These are phyloP conservation scores for Paramecium octaurelia DNA, from an alignment of 73 alveolate genomes.

Conservation along the genomic window DNA sequence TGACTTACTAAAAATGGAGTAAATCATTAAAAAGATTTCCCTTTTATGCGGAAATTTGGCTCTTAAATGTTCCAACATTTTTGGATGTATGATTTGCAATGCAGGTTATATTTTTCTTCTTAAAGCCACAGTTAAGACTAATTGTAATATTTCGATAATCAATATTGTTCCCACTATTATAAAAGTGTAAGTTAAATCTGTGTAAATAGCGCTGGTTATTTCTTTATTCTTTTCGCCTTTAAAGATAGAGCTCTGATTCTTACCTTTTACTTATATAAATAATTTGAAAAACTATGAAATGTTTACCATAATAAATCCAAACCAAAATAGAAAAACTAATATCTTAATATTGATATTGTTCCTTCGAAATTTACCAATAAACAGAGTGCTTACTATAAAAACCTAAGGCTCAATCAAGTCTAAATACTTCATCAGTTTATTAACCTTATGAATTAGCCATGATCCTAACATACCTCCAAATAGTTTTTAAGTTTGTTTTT, in stretches of 20 bases:
- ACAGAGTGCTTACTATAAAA: neutral
- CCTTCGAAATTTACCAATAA: conserved; percentile 8
- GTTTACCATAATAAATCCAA: neutral
- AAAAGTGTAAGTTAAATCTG: neutral
- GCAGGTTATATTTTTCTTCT: conserved; percentile 26
- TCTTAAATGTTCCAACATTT: neutral
- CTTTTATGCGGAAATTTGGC: neutral
- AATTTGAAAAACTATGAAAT: neutral
- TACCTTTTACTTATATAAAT: neutral
- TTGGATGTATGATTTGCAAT: conserved; percentile 24
- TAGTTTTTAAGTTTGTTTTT: neutral
- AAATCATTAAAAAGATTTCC: neutral
- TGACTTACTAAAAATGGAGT: neutral
- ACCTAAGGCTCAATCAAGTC: neutral
- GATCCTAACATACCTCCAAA: conserved; percentile 13
- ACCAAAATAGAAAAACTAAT: neutral
- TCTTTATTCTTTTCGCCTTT: neutral
- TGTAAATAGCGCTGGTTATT: neutral
- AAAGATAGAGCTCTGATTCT: neutral
- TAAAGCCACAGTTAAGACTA: neutral
- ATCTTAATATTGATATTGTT: neutral
- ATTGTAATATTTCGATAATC: neutral
- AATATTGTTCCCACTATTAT: neutral
- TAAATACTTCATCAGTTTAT: neutral
- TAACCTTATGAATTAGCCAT: neutral